Evolutionary conservation across 768 basidiomycete genomes (phyloP).

Genomic region (Inosperma sp.): DNA sequence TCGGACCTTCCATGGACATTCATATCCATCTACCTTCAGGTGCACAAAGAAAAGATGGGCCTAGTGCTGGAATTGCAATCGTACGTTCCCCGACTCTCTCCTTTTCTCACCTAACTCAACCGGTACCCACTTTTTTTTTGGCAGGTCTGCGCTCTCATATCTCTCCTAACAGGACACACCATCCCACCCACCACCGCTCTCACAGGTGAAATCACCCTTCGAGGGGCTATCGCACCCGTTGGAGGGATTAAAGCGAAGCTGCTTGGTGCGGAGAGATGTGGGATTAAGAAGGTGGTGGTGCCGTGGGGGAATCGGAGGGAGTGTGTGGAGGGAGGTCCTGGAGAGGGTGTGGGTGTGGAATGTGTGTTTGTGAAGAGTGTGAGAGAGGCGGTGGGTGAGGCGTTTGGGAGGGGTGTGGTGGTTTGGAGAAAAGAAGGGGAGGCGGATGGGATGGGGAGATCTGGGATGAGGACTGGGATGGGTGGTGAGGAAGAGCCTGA

Average conservation of each 20-base stretch:
- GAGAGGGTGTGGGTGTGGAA: slow-evolving; percentile 67
- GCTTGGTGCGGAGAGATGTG: slow-evolving; percentile 84
- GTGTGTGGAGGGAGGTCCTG: slow-evolving; percentile 81
- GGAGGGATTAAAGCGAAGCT: slow-evolving; percentile 93
- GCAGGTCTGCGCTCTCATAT: slow-evolving; percentile 81
- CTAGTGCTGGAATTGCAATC: slow-evolving; percentile 87
- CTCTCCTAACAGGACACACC: slow-evolving; percentile 70
- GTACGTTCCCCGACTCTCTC: slow-evolving; percentile 33
- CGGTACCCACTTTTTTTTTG: not conserved
- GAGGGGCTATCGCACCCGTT: slow-evolving; percentile 77
- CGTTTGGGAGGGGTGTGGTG: slow-evolving; percentile 68
- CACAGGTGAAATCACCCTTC: slow-evolving; percentile 91
- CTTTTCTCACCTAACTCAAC: not conserved
- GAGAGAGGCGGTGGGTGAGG: slow-evolving; percentile 75
- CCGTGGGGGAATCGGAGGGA: slow-evolving; percentile 85
- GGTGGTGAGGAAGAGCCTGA: too few relatives aligned
- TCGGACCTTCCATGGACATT: too few relatives aligned
- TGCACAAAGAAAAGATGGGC: slow-evolving; percentile 91
- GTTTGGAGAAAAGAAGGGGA: slow-evolving; percentile 52
- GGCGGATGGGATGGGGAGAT: not conserved
- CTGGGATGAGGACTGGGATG: not conserved
- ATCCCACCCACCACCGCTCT: slow-evolving; percentile 75
- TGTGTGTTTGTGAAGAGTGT: slow-evolving; percentile 80
- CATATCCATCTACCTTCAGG: slow-evolving; percentile 89
- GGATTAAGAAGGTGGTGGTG: slow-evolving; percentile 77